Base-by-base conservation (phyloP, 2,329 filamentous ascomycete species). In the Pseudocercospora cruenta region DNA sequence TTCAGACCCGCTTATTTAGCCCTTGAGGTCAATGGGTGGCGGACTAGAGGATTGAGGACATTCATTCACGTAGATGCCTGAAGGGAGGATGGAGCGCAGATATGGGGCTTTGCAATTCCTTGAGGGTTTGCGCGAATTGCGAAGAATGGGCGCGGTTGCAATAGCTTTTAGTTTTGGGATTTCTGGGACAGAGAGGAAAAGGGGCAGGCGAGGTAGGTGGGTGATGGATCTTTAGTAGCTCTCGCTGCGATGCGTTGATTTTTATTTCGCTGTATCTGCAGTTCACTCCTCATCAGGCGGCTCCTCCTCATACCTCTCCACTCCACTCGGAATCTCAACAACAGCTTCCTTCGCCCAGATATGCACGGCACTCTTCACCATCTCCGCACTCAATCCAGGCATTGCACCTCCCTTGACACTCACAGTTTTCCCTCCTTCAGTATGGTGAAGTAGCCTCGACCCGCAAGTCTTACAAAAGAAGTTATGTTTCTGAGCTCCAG, bases 11-110 rank as follows among this genome's bases (percentile, higher is more conserved):
- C 74, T 67, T 66, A 19, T 60, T 60, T 65, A 47, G 60, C 66
- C 66, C 66, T 67, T 67, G 68, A 72, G 73, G 62, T 67, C 61
- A 67, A 70, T 67, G 70, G 71, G 68, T 58, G 68, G 75, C 74
- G 74, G 75, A 76, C 75, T 77, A 77, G 71, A 72, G 70, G 69
- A 62, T 60, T 67, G 74, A 69, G 71, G 70, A 77, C 74, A 77
- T 70, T 43, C 36, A 16, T 39, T 12, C 2, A 12, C 9, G 36
- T 16, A 31, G 8, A 31, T 31, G 28, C 6, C 5, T 5, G 24
- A 26, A 39, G 36, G 14, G 36, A 39, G 2, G 31, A 33, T 12
- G 31, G 31, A 8, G 31, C 2, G 1, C 31, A 31, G 28, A 5
- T 33, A 8, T 33, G 9, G 31, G 4, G 28, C 28, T 31, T 31